Evolutionary conservation across 2,329 filamentous ascomycete genomes (phyloP).

Genomic region (Fusarium sp.): DNA sequence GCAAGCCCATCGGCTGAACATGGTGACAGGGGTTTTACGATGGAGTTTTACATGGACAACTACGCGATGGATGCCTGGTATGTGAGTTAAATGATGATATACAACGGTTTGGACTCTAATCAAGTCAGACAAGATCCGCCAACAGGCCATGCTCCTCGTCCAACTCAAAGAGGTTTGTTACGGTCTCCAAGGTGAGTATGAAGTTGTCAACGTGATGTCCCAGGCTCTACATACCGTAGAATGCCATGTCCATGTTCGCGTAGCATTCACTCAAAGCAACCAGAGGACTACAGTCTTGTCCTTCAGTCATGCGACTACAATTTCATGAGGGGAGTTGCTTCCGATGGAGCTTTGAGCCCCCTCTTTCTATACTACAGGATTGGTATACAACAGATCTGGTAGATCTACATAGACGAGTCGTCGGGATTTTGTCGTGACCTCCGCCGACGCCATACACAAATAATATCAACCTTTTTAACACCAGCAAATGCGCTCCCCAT

Average conservation of each 20-base stretch:
- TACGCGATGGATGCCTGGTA: conserved; percentile 36
- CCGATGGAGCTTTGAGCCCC: conserved; percentile 44
- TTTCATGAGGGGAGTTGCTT: conserved; percentile 53
- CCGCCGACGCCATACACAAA: conserved; percentile 48
- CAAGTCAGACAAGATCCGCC: conserved; percentile 41
- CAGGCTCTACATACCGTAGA: conserved; percentile 8
- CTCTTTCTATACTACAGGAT: conserved; percentile 48
- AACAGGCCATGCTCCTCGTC: conserved; percentile 16
- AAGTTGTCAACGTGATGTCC: conserved; percentile 8
- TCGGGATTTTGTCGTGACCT: conserved; percentile 36
- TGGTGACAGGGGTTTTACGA: conserved; percentile 8
- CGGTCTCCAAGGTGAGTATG: conserved; percentile 34
- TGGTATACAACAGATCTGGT: conserved; percentile 50
- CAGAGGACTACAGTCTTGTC: neutral
- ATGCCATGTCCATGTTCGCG: conserved; percentile 16
- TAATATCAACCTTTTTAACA: conserved; percentile 54
- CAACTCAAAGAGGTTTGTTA: conserved; percentile 17
- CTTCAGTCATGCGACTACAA: conserved; percentile 30
- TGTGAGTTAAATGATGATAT: conserved; percentile 50
- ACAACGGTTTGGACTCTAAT: conserved; percentile 49
- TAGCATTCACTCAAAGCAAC: conserved; percentile 14
- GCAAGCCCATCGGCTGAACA: conserved; percentile 70
- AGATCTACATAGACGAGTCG: conserved; percentile 46
- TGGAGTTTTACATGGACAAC: conserved; percentile 27
- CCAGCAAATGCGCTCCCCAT: conserved; percentile 51